Evolutionary conservation across 2,329 filamentous ascomycete genomes (phyloP), one percentile per base, ranked within the genome.

Genomic region (Xylaria sp.): DNA sequence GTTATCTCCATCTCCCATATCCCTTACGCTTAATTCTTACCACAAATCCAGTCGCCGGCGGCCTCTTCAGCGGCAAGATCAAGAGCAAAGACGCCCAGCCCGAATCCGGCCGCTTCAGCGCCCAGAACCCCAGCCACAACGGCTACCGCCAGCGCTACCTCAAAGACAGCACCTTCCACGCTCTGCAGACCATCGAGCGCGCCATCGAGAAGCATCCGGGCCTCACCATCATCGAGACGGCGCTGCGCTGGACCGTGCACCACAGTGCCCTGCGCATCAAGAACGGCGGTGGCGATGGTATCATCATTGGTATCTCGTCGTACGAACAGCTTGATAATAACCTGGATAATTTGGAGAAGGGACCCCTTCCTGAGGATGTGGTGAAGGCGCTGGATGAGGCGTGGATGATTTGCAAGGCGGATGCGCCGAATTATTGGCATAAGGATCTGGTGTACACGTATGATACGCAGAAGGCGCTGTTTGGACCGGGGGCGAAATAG

Each of bases 41-140:
- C 1, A 42, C 46, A 44, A 13, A 13, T 13, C 13, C 13, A 44
- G 62, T 93, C 57, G 90, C 90, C 1, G 91, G 90, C 18, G 91
- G 91, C 1, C 76, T 95, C 10, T 89, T 95, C 73, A 88, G 85
- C 8, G 91, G 90, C 64, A 92, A 92, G 76, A 86, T 90, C 78
- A 90, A 88, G 76, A 82, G 83, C 55, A 76, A 76, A 53, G 87
- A 91, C 66, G 72, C 79, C 47, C 73, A 79, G 19, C 89, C 89
- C 0, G 74, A 76, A 0, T 83, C 87, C 59, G 90, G 91, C 10
- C 83, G 90, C 42, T 95, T 88, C 76, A 88, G 85, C 64, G 79
- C 88, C 66, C 73, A 72, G 10, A 71, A 74, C 44, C 57, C 55
- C 19, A 73, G 72, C 46, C 88, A 87, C 4, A 61, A 65, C 30